A percentile compares a stretch with the other conserved stretches of the same genome.
These are phyloP conservation scores for Sclerotinia subarctica DNA, from an alignment of 2,329 filamentous ascomycete species.

Conservation along the genomic window DNA sequence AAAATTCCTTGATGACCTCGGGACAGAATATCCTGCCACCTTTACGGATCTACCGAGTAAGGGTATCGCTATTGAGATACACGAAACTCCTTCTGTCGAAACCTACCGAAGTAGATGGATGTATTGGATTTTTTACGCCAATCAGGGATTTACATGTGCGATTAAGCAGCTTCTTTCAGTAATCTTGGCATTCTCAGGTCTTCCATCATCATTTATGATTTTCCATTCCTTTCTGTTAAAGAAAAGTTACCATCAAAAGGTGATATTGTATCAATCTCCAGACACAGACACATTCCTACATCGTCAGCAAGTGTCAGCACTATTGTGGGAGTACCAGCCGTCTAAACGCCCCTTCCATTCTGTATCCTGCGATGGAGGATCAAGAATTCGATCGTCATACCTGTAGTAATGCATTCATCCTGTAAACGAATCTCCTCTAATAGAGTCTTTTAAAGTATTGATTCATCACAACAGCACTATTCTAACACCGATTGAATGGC, in stretches of 20 bases:
- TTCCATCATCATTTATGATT: neutral
- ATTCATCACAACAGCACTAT: neutral
- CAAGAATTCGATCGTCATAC: conserved; percentile 12
- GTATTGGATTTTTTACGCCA: neutral
- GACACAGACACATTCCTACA: neutral
- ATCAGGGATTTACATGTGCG: neutral
- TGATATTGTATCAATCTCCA: conserved; percentile 4
- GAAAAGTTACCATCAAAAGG: neutral
- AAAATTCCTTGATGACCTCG: neutral
- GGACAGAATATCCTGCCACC: neutral
- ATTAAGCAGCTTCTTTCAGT: neutral
- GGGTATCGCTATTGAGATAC: no score
- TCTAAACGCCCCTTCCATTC: conserved; percentile 2
- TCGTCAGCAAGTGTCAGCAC: conserved; percentile 14
- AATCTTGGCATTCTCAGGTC: neutral
- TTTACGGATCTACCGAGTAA: neutral
- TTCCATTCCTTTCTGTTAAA: neutral
- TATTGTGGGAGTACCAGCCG: neutral
- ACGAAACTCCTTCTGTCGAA: neutral
- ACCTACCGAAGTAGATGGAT: neutral
- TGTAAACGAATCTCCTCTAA: neutral
- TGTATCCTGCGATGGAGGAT: neutral
- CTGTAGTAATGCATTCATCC: neutral
- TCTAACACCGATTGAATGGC: neutral
- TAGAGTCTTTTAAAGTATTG: neutral